Evolutionary conservation across 106 monocot genomes (phyloP).

Genomic region (Gastrodia elata): DNA sequence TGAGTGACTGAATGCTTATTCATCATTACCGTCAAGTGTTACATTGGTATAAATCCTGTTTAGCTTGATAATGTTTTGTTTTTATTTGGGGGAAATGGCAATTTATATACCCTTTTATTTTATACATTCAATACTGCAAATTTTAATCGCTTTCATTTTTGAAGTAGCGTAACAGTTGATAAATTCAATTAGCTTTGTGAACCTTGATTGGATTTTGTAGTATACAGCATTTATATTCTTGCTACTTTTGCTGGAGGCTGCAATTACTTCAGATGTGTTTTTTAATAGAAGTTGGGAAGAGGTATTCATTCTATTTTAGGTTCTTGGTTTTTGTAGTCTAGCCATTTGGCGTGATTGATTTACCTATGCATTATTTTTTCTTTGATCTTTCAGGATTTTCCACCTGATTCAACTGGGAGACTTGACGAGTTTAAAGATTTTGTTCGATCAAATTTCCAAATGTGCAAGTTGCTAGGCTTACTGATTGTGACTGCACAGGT

Average conservation of each 20-base stretch:
- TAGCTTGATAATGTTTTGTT: not conserved
- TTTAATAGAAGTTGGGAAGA: conserved; percentile 82
- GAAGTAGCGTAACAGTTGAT: not conserved
- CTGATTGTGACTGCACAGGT: conserved; percentile 65
- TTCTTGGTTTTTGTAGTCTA: not conserved
- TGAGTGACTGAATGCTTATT: not conserved
- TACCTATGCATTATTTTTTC: not conserved
- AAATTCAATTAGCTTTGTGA: conserved; percentile 6
- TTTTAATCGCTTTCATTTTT: not conserved
- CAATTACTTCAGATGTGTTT: conserved; percentile 61
- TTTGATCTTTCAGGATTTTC: conserved; percentile 49
- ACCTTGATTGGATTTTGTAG: conserved; percentile 43
- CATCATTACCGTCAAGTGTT: not conserved
- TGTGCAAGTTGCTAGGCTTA: conserved; percentile 80
- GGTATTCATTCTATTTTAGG: conserved; percentile 25
- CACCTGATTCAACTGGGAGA: conserved; percentile 61
- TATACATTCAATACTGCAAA: not conserved
- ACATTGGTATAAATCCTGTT: not conserved
- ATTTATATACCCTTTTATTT: not conserved
- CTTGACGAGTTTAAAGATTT: conserved; percentile 74
- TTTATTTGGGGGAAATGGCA: not conserved
- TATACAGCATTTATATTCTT: conserved; percentile 35
- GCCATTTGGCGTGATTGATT: not conserved
- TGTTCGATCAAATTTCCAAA: conserved; percentile 56
- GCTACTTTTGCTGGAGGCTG: conserved; percentile 63